Conservation (phyloP, 257 asterid species). For the Solanum etuberosum region DNA sequence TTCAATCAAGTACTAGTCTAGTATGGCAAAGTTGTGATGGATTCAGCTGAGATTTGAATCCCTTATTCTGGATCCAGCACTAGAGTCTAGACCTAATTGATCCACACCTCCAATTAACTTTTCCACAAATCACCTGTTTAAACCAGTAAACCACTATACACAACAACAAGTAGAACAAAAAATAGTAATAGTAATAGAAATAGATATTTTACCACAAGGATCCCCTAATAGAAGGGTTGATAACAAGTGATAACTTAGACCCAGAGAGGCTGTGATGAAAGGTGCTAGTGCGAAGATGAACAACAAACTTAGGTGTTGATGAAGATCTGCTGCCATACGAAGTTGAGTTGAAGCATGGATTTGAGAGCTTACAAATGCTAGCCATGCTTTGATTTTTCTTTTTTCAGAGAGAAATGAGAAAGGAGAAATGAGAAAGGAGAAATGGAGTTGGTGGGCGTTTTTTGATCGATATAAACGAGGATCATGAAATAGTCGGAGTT, state of each 20-base stretch:
- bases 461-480: not conserved
- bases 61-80: not conserved
- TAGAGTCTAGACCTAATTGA: not conserved
- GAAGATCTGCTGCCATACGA: constrained; percentile 20
- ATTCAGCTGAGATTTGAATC: not conserved
- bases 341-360: not conserved
- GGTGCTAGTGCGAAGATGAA: constrained; percentile 24
- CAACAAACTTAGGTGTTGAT: constrained; percentile 27
- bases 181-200: not conserved
- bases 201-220: constrained; percentile 34
- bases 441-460: not conserved
- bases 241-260: constrained; percentile 25
- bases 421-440: not conserved
- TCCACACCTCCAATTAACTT: not conserved
- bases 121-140: not conserved
- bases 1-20: too few relatives aligned
- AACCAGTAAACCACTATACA: not conserved
- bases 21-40: not conserved
- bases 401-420: not conserved
- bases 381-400: constrained; percentile 29
- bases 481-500: not conserved
- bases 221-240: constrained; percentile 10
- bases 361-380: constrained; percentile 57
- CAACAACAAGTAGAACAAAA: not conserved
- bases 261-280: constrained; percentile 13